A percentile compares a stretch with the other conserved stretches of the same genome.
phyloP scores from a whole-genome alignment of 192 early-diverging fungal genomes.

The Rhizophagus clarus region DNA sequence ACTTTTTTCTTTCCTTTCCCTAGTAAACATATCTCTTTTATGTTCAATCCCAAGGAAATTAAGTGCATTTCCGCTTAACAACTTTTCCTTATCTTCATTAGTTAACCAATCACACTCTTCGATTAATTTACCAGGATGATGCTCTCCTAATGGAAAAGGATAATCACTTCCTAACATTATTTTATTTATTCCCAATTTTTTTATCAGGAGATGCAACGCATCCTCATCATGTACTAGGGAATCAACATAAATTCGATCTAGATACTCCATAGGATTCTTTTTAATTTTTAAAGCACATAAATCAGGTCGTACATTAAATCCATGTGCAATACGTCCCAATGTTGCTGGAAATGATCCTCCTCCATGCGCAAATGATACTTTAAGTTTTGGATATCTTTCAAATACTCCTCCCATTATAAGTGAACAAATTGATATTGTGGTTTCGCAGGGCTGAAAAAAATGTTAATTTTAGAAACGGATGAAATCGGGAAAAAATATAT shows the following conservation, averaged over 20 bases:
- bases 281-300: slow-evolving; percentile 59
- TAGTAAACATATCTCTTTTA: slow-evolving; percentile 19
- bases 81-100: slow-evolving; percentile 63
- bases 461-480: background rate
- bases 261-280: slow-evolving; percentile 53
- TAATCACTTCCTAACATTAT: slow-evolving; percentile 67
- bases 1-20: background rate
- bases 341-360: slow-evolving; percentile 70
- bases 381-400: slow-evolving; percentile 62
- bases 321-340: slow-evolving; percentile 67
- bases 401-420: slow-evolving; percentile 69
- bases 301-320: slow-evolving; percentile 67
- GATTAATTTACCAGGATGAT: slow-evolving; percentile 63
- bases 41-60: slow-evolving; percentile 54
- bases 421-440: slow-evolving; percentile 66
- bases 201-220: slow-evolving; percentile 60
- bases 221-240: slow-evolving; percentile 70
- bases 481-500: background rate
- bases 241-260: slow-evolving; percentile 63
- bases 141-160: slow-evolving; percentile 58
- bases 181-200: slow-evolving; percentile 62
- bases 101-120: slow-evolving; percentile 52
- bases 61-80: slow-evolving; percentile 60
- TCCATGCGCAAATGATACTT: slow-evolving; percentile 67
- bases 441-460: slow-evolving; percentile 60